Evolutionary conservation across 2,329 filamentous ascomycete genomes (phyloP), one percentile per base, ranked within the genome.

Genomic region (Hymenoscyphus fraxineus): DNA sequence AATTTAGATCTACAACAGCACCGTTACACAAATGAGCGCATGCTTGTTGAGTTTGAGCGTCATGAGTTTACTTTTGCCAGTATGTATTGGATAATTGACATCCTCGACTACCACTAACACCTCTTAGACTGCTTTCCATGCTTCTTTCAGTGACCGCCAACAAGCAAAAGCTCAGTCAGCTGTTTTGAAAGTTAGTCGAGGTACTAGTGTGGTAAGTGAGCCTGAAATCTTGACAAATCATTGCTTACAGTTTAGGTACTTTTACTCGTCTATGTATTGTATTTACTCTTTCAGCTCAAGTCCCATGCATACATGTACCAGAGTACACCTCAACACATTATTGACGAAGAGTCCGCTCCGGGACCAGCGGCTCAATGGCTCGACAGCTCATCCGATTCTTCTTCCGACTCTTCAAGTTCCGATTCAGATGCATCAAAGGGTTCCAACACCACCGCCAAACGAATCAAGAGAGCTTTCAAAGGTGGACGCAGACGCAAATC

Each of bases 21-120:
- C 92, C 27, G 92, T 97, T 65, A 97, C 93, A 0, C 93, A 97
- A 76, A 97, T 97, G 92, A 97, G 92, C 75, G 93, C 93, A 60
- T 96, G 92, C 79, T 82, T 97, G 71, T 85, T 97, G 70, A 96
- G 92, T 80, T 78, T 97, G 77, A 93, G 91, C 74, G 93, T 96
- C 66, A 93, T 92, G 78, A 97, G 93, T 80, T 81, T 97, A 27
- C 84, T 97, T 32, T 79, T 97, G 13, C 93, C 93, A 0, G 89
- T 90, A 78, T 71, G 85, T 78, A 15, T 4, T 44, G 9, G 10
- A n/a, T 41, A 4, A n/a, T 19, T 16, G 13, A 19, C 35, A 2
- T 51, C 12, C 16, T 1, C 31, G 31, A 10, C 35, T 27, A 35
- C 47, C 15, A 65, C 68, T 58, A 70, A 62, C 27, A 16, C 3